Percentiles rank a stretch among this genome's conserved stretches.
These are phyloP conservation scores for Solanum dulcamara DNA, from an alignment of 257 asterid genomes.

Conservation along the genomic window DNA sequence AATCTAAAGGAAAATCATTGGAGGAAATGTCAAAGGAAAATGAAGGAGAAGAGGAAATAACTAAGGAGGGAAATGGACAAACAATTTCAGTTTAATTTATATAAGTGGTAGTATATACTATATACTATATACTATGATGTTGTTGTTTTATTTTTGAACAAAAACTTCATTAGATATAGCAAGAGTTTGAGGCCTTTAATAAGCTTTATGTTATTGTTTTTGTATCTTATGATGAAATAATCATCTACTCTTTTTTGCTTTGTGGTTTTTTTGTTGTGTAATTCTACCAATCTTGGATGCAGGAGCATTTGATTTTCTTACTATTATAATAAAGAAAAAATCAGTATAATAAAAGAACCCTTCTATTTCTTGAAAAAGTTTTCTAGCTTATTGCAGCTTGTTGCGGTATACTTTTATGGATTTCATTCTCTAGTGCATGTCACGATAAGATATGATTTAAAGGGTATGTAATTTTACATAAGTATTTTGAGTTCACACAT, in stretches of 20 bases:
- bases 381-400: background rate
- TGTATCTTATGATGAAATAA: background rate
- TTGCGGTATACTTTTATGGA: background rate
- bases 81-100: slow-evolving; percentile 16
- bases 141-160: too few relatives aligned
- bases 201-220: background rate
- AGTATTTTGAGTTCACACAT: background rate
- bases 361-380: background rate
- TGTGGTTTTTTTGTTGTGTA: background rate
- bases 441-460: rapidly evolving
- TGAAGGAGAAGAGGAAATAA: slow-evolving; percentile 5
- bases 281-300: background rate
- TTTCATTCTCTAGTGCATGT: background rate
- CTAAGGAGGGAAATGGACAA: slow-evolving; percentile 3
- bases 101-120: background rate
- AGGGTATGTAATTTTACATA: background rate
- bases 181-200: background rate
- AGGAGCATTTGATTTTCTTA: background rate
- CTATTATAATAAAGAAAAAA: background rate
- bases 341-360: background rate
- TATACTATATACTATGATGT: background rate
- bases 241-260: background rate
- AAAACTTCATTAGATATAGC: background rate
- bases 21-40: slow-evolving; percentile 39
- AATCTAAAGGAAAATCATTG: slow-evolving; percentile 32